These are phyloP conservation scores for Pilatotrama ljubarskyi DNA, from an alignment of 768 basidiomycete genomes.

Conservation along the genomic window DNA sequence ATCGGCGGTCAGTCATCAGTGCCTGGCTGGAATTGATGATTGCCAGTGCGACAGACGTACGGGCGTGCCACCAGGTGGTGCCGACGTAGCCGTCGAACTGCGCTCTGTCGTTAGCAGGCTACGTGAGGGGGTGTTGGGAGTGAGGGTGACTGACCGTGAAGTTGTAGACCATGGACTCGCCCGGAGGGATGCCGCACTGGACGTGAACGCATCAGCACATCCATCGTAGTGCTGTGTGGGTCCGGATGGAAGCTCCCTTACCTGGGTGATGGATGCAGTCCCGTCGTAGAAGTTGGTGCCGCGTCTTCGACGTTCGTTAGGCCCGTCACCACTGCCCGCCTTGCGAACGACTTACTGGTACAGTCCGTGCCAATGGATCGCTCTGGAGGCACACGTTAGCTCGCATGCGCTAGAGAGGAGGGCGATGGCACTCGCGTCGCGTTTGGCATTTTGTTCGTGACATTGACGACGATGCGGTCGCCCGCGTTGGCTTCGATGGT, in stretches of 20 bases:
- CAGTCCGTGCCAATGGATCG: slow-evolving; percentile 39
- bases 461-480: slow-evolving; percentile 38
- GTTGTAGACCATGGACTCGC: slow-evolving; percentile 43
- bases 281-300: slow-evolving; percentile 51
- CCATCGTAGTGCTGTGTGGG: no score
- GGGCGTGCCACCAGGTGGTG: slow-evolving; percentile 51
- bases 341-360: slow-evolving; percentile 3
- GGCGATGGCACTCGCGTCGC: slow-evolving; percentile 30
- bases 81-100: slow-evolving; percentile 43
- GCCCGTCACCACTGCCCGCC: not conserved
- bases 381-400: slow-evolving; percentile 13
- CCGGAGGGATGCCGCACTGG: slow-evolving; percentile 56
- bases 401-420: not conserved
- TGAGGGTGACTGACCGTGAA: slow-evolving; percentile 1
- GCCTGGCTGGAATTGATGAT: no score
- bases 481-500: slow-evolving; percentile 40
- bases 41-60: no score
- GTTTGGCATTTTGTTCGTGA: slow-evolving; percentile 36
- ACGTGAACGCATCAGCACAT: no score
- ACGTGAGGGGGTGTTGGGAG: no score
- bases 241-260: no score
- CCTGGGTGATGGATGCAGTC: slow-evolving; percentile 41
- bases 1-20: no score
- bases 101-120: not conserved
- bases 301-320: slow-evolving; percentile 16